Conservation (phyloP, 2,329 filamentous ascomycete species). For the Endothia cerciana region DNA sequence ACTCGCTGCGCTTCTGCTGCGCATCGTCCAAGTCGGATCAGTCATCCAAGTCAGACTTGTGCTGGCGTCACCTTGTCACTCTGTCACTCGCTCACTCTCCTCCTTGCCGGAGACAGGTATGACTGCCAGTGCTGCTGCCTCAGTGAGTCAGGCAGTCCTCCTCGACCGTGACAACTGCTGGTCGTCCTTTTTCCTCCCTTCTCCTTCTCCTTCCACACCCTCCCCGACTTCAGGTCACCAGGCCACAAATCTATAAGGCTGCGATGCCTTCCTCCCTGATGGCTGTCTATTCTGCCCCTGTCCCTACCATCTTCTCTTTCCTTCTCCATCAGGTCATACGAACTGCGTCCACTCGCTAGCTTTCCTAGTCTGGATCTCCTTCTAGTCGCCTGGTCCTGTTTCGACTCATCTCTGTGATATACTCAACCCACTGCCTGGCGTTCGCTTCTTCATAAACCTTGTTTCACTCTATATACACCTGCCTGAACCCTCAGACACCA, state of each 20-base stretch:
- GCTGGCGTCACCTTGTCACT: slow-evolving; percentile 21
- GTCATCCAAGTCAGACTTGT: slow-evolving; percentile 30
- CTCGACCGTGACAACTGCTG: slow-evolving; percentile 15
- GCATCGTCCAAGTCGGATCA: slow-evolving; percentile 27
- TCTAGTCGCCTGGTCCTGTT: slow-evolving; percentile 28
- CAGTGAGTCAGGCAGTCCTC: slow-evolving; percentile 24
- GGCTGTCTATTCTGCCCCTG: slow-evolving; percentile 27
- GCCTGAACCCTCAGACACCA: slow-evolving; percentile 21
- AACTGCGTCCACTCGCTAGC: slow-evolving; percentile 28
- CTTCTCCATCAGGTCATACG: slow-evolving; percentile 27
- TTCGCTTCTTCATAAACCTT: slow-evolving; percentile 18
- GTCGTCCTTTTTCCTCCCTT: slow-evolving; percentile 20
- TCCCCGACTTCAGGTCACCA: slow-evolving; percentile 36
- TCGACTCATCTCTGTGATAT: slow-evolving; percentile 27
- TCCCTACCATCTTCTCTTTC: slow-evolving; percentile 35
- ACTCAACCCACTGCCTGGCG: slow-evolving; percentile 19
- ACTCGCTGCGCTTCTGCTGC: slow-evolving; percentile 20
- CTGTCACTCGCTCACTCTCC: slow-evolving; percentile 11
- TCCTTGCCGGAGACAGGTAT: neutral
- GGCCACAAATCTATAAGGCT: slow-evolving; percentile 59
- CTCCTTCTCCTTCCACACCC: slow-evolving; percentile 30
- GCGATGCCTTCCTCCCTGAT: slow-evolving; percentile 48
- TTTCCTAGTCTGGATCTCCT: slow-evolving; percentile 32
- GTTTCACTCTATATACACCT: slow-evolving; percentile 16
- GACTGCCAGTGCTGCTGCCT: slow-evolving; percentile 26